Conservation (phyloP, 106 monocot genomes). For the Gastrodia elata region DNA sequence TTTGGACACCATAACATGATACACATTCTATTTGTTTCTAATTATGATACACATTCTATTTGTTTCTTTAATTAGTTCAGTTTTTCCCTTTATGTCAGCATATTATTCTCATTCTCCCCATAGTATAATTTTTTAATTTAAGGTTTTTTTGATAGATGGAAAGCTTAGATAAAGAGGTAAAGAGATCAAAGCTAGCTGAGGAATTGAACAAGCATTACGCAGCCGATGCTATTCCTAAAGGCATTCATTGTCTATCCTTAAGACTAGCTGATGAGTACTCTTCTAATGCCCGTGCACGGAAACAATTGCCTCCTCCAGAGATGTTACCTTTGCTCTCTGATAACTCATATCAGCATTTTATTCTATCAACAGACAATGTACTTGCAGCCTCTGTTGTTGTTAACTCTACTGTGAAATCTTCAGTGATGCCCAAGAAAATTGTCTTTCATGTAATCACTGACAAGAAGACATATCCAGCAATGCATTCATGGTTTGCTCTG, state of each 20-base stretch:
- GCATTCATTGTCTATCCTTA: conserved; percentile 82
- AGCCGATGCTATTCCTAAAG: conserved; percentile 85
- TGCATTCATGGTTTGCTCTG: conserved; percentile 98
- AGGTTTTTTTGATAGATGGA: conserved; percentile 73
- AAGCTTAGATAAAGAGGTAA: conserved; percentile 62
- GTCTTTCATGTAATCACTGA: conserved; percentile 98
- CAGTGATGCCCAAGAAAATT: conserved; percentile 52
- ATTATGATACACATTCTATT: no score
- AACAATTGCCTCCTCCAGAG: conserved; percentile 80
- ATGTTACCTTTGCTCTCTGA: conserved; percentile 59
- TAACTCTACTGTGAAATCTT: conserved; percentile 51
- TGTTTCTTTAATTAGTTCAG: no score
- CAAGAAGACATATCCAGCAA: conserved; percentile 90
- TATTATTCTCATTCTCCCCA: no score
- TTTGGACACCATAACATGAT: no score
- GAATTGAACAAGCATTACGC: conserved; percentile 88
- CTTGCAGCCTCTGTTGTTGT: conserved; percentile 90
- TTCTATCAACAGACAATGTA: conserved; percentile 78
- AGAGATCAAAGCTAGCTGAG: conserved; percentile 66
- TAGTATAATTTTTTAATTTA: no score
- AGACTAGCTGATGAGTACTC: conserved; percentile 88
- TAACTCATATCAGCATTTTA: conserved; percentile 66
- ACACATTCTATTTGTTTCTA: no score
- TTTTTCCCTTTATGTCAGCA: no score
- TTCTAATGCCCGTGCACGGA: conserved; percentile 89